phyloP scores from a whole-genome alignment of 306 rosid genomes.

The Boehmeria nivea region DNA sequence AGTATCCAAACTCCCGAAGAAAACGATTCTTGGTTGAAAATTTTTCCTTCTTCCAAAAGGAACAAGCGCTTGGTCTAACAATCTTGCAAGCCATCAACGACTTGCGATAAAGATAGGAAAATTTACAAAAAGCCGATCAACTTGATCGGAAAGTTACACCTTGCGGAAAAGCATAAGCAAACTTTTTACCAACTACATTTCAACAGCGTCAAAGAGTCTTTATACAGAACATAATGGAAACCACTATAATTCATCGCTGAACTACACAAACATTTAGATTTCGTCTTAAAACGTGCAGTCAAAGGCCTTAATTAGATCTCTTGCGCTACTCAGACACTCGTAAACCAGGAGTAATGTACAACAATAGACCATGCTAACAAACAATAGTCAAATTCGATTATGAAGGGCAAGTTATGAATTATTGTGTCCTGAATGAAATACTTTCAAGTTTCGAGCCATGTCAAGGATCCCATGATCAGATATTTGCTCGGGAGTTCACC shows the following conservation, averaged over 20 bases:
- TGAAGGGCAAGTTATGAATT: neutral
- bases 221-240: neutral
- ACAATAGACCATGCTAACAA: neutral
- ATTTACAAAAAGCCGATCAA: no score
- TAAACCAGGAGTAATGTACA: neutral
- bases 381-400: neutral
- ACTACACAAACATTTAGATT: neutral
- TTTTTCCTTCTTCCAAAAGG: no score
- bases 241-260: constrained; percentile 1
- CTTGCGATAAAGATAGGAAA: no score
- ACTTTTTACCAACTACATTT: no score
- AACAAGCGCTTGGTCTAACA: no score
- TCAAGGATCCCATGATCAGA: constrained; percentile 66
- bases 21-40: no score
- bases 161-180: no score
- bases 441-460: constrained; percentile 78
- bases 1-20: no score
- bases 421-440: neutral
- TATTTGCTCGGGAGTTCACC: constrained; percentile 92
- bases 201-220: neutral
- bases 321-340: neutral
- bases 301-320: neutral
- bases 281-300: neutral
- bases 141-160: no score
- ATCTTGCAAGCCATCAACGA: no score